These are phyloP conservation scores for Xylariomycetidae sp. DNA, from an alignment of 2,329 filamentous ascomycete species.

Conservation along the genomic window DNA sequence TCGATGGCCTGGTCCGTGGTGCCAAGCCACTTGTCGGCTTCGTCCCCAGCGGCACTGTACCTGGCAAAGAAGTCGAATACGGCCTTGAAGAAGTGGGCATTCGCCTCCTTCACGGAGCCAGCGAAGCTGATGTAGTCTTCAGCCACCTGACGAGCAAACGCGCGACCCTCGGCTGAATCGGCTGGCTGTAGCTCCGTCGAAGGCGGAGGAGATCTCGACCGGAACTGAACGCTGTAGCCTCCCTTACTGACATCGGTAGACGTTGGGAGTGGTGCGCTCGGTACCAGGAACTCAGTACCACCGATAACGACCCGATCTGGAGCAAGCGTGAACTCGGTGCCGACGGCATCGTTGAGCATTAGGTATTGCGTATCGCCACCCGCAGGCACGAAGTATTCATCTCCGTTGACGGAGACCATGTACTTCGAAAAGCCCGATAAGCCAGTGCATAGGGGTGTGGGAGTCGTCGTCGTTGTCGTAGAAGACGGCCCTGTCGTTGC, in stretches of 20 bases:
- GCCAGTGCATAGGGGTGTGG: slow-evolving; percentile 2
- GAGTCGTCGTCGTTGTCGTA: not conserved
- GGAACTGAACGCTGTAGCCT: not conserved
- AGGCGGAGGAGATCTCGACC: not conserved
- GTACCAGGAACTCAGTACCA: not conserved
- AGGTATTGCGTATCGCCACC: not conserved
- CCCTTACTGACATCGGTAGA: slow-evolving; percentile 1
- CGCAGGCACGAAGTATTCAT: slow-evolving; percentile 1
- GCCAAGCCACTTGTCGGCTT: not conserved
- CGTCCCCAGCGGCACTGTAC: not conserved
- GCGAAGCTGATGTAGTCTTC: slow-evolving; percentile 2
- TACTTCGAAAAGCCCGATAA: not conserved
- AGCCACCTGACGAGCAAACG: not conserved
- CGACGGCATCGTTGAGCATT: slow-evolving; percentile 2
- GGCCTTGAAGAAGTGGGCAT: not conserved
- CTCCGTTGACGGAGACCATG: not conserved
- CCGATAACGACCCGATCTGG: slow-evolving; percentile 1
- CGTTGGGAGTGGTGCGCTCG: not conserved
- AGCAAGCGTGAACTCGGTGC: slow-evolving; percentile 1
- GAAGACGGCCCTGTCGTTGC: no score
- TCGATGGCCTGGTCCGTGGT: not conserved
- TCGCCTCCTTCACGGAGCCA: not conserved
- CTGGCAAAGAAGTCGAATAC: slow-evolving; percentile 2
- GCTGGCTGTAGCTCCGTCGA: not conserved
- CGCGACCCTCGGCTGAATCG: not conserved